Base-by-base conservation (phyloP, 768 basidiomycete genomes). In the Galerina sulciceps region DNA sequence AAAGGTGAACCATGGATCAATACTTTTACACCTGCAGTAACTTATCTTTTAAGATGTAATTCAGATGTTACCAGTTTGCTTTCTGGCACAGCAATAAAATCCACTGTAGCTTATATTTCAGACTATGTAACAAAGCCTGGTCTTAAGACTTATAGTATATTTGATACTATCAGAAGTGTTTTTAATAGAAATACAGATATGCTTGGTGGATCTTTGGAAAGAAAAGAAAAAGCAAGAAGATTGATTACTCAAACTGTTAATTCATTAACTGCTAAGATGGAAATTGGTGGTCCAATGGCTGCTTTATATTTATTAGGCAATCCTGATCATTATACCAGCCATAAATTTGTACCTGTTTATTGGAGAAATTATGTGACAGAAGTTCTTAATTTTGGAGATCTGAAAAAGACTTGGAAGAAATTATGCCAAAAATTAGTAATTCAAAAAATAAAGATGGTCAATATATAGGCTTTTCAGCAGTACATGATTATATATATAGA, bases 41-140 rank as follows among this genome's bases (percentile, higher is more conserved):
- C 69, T 20, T 75, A 73, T 52, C 35, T 75, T 4, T 26, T 74
- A 6, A 42, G 74, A 6, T 76, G 71, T 43, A 78, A 79, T 55
- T 70, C 76, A 20, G 74, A 79, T 65, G 67, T 71, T 0, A 73
- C 68, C 0, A 67, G 64, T 58, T 49, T 76, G 11, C 42, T 64
- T 6, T 76, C 75, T 23, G 75, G 77, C 3, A 78, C 76, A 10
- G 69, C 72, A 1, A 65, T 79, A 1, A 74, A 74, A 23, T 67
- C 69, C 8, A 64, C 73, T 3, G 61, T 72, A 1, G 57, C 65
- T n/a, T 75, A 77, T 66, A 63, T 76, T 0, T 70, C 75, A 10
- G 74, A 79, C 57, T 79, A 78, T 54, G 67, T 78, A 4, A 74
- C 74, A 1, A 79, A 80, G 56, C 34, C 59, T 1, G 23, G 53